phyloP scores from a whole-genome alignment of 2,329 filamentous ascomycete species.

The Chaetomium sp. region DNA sequence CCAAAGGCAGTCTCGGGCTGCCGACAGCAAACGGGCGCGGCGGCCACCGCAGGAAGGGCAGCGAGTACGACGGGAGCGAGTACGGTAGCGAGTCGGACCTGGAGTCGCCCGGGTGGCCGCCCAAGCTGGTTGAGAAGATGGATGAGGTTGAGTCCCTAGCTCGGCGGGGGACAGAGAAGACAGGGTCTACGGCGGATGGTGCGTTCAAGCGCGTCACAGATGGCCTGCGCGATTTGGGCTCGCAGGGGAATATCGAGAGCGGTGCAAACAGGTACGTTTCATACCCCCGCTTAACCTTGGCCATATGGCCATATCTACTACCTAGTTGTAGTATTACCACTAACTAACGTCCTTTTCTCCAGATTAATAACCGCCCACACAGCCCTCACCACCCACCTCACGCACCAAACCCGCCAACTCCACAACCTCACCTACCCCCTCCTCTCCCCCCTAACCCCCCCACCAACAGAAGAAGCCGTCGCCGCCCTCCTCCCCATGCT shows the following conservation, averaged over 20 bases:
- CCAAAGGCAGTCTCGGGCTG: constrained; percentile 36
- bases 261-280: constrained; percentile 57
- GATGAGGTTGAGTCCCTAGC: constrained; percentile 66
- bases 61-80: constrained; percentile 66
- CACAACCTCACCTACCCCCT: constrained; percentile 67
- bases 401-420: constrained; percentile 67
- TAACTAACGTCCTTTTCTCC: constrained; percentile 9
- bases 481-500: constrained; percentile 65
- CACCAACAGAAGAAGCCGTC: constrained; percentile 58
- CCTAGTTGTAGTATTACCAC: not conserved
- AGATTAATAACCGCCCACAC: constrained; percentile 72
- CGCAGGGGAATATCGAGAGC: constrained; percentile 65
- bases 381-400: constrained; percentile 66
- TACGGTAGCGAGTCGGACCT: constrained; percentile 68
- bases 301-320: not conserved
- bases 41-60: constrained; percentile 46
- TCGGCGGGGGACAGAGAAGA: constrained; percentile 58
- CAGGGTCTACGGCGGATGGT: constrained; percentile 57
- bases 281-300: not conserved
- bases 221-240: constrained; percentile 63
- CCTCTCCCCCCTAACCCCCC: constrained; percentile 59
- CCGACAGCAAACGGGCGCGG: constrained; percentile 37
- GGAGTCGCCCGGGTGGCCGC: constrained; percentile 60
- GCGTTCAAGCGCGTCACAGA: constrained; percentile 65
- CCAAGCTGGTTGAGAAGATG: constrained; percentile 61